These are phyloP conservation scores for Cladosporium sp. DNA, from an alignment of 2,329 filamentous ascomycete species.

Conservation along the genomic window DNA sequence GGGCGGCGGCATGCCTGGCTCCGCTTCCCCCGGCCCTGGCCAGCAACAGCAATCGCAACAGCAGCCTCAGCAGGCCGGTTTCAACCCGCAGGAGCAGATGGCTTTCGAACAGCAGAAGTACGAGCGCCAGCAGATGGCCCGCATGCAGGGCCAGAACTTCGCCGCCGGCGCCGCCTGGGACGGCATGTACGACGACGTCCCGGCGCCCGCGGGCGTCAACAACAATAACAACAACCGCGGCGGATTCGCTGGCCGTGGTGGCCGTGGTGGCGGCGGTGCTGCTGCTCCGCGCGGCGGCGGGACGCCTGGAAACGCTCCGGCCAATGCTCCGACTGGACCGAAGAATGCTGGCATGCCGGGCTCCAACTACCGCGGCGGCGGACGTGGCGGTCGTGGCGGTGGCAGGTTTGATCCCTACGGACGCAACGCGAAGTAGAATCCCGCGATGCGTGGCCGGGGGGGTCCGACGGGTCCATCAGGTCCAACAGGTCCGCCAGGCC, in stretches of 20 bases:
- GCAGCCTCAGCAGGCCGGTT: constrained; percentile 32
- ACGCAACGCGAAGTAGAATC: constrained; percentile 22
- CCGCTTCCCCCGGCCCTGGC: constrained; percentile 16
- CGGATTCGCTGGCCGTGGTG: constrained; percentile 40
- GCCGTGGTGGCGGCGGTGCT: constrained; percentile 30
- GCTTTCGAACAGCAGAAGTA: constrained; percentile 75
- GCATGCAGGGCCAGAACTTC: constrained; percentile 38
- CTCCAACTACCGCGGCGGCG: constrained; percentile 88
- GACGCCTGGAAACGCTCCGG: constrained; percentile 49
- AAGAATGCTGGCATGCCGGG: constrained; percentile 91
- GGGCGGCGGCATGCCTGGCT: constrained; percentile 28
- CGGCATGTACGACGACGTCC: constrained; percentile 96
- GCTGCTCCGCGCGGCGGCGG: constrained; percentile 13
- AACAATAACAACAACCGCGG: constrained; percentile 28
- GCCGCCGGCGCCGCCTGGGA: constrained; percentile 67
- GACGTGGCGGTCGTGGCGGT: constrained; percentile 62
- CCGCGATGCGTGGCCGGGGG: background rate
- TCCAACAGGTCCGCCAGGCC: no score
- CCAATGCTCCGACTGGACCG: constrained; percentile 86
- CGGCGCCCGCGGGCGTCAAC: constrained; percentile 61
- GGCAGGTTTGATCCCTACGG: constrained; percentile 69
- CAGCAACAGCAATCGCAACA: background rate
- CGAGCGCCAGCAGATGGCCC: constrained; percentile 59
- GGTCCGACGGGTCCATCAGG: no score
- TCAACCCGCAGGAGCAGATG: constrained; percentile 66